Base-by-base conservation (phyloP, 495 filamentous ascomycete genomes). In the Podospora fimiseda region DNA sequence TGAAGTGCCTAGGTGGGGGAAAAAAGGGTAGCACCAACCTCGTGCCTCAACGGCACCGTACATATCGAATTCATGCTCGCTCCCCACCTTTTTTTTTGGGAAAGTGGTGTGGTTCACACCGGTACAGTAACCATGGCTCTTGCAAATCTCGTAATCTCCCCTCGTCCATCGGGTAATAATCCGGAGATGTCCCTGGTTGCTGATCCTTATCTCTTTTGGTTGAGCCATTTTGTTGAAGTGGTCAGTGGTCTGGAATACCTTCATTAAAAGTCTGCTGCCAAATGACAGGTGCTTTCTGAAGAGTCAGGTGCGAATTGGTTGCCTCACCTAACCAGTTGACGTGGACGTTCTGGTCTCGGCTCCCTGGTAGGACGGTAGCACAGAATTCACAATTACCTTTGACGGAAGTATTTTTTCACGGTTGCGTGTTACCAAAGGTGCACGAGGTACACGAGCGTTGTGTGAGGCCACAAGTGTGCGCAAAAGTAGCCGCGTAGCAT, bases 351-450 rank as follows among this genome's bases (percentile, higher is more conserved):
- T 23, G 53, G 52, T 39, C 38, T 14, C 23, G 14, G 19, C n/a
- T n/a, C n/a, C n/a, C n/a, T n/a, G n/a, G 48, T 53, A 53, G 50
- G 44, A 41, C 55, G 22, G 21, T 18, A 33, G 40, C 21, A 14
- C 14, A 37, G 19, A 48, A 15, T 22, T 48, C 19, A 37, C 18
- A 11, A 1, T 13, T 18, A 6, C 39, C 40, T 33, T 6, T n/a
- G 15, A 11, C 30, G 42, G 30, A 60, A 21, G 63, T 57, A 61
- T 55, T 54, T 24, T 46, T 37, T 50, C 15, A 53, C 38, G 15
- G 36, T 36, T 55, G 44, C 30, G 63, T 58, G 65, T 59, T 66
- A 68, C 61, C 43, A 45, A 9, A n/a, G 57, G 56, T 61, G 66
- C 65, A 44, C 62, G 43, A 20, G 38, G 23, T 44, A 3, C 46